phyloP scores from a whole-genome alignment of 345 rosid genomes.

The Hibiscus tridactylites region DNA sequence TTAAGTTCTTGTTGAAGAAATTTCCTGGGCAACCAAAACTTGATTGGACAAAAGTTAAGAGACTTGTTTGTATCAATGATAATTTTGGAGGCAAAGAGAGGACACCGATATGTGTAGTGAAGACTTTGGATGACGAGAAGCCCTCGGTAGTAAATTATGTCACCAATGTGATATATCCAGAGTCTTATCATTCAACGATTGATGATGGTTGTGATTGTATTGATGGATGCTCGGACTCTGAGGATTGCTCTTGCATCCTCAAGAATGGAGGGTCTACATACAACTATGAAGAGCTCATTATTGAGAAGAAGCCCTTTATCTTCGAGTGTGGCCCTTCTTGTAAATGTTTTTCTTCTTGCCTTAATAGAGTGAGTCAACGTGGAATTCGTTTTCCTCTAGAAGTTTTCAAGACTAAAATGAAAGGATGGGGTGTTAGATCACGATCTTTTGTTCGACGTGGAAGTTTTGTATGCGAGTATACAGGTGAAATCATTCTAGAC shows the following conservation, averaged over 20 bases:
- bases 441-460: constrained; percentile 60
- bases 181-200: constrained; percentile 21
- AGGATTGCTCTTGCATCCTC: constrained; percentile 41
- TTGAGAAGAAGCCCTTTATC: constrained; percentile 47
- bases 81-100: constrained; percentile 60
- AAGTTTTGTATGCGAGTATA: constrained; percentile 80
- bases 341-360: constrained; percentile 63
- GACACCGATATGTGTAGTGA: constrained; percentile 52
- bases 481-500: constrained; percentile 70
- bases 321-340: constrained; percentile 78
- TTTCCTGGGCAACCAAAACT: constrained; percentile 66
- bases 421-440: constrained; percentile 95
- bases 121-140: constrained; percentile 1
- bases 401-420: constrained; percentile 56
- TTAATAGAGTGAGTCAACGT: constrained; percentile 64
- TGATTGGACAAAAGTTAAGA: constrained; percentile 34
- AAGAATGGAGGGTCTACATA: constrained; percentile 68
- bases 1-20: constrained; percentile 48
- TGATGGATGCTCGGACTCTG: constrained; percentile 39
- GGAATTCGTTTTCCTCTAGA: constrained; percentile 70
- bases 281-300: constrained; percentile 57
- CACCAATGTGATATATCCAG: constrained; percentile 42
- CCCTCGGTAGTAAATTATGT: constrained; percentile 54
- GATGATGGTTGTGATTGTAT: constrained; percentile 50
- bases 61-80: constrained; percentile 47